Base-by-base conservation (phyloP, 2,329 filamentous ascomycete species). In the Xylaria hypoxylon region DNA sequence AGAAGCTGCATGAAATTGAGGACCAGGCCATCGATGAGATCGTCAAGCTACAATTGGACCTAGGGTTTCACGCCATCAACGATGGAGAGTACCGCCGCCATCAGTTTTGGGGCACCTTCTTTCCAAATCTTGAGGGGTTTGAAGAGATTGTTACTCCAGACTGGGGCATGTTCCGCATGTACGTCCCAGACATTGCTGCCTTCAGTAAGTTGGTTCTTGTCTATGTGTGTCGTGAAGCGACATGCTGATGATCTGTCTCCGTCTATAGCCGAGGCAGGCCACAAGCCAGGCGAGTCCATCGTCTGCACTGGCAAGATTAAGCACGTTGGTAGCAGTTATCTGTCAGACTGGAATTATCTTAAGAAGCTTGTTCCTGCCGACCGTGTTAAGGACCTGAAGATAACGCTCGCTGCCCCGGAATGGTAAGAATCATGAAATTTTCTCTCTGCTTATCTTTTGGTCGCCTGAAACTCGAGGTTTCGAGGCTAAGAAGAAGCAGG, bases 51-150 rank as follows among this genome's bases (percentile, higher is more conserved):
- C 92, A 94, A 80, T 83, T 86, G 62, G 85, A 90, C 67, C 83
- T 91, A 1, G 89, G 90, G 42, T 88, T 90, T 75, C 86, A 87
- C 65, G 87, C 87, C 38, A 84, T 93, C 68, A 91, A 87, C 45
- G 76, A 77, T 64, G 76, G 76, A 22, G 76, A 77, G 60, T 77
- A 77, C 52, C 75, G 76, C 17, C 72, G 76, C 2, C 82, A 85
- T 68, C 84, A 86, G 74, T 85, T 86, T 64, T 83, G 83, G 67
- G 84, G 84, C 56, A 84, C 82, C 13, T 78, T 79, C 67, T 83
- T 81, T 45, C 83, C 77, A 52, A 82, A 78, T 45, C 76, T 82
- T 0, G 76, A 81, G 38, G 80, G 80, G 6, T 80, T 81, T 65
- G 79, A 81, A 51, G 79, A 81, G 69, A 77, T 86, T 10, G 77